Evolutionary conservation across 331 rosid species (phyloP).

Genomic region (Malus hybrid): DNA sequence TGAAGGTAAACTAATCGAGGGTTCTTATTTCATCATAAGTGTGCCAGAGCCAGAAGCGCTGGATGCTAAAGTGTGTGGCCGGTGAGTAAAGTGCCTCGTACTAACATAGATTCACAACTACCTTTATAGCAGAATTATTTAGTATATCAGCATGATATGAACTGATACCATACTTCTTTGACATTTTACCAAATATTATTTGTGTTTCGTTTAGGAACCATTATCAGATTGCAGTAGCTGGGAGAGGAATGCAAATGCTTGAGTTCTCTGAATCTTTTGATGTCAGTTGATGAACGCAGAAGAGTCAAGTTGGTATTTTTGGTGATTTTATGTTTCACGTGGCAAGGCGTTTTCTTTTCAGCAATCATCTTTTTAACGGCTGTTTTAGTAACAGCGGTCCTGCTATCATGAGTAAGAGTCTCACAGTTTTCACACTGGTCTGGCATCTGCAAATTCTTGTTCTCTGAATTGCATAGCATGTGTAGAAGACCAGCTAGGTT

Average conservation of each 20-base stretch:
- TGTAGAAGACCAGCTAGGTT: no score
- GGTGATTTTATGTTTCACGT: not conserved
- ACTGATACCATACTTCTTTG: not conserved
- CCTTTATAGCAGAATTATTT: not conserved
- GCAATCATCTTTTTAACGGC: not conserved
- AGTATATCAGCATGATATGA: not conserved
- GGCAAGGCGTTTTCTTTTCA: not conserved
- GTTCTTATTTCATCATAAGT: conserved; percentile 51
- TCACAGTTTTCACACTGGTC: not conserved
- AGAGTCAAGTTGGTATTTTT: conserved; percentile 9
- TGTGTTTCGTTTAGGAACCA: conserved; percentile 42
- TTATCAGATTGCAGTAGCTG: conserved; percentile 89
- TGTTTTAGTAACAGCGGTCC: not conserved
- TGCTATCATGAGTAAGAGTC: not conserved
- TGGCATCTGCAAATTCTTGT: not conserved
- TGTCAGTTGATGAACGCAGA: not conserved
- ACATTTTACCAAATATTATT: not conserved
- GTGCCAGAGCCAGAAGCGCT: conserved; percentile 96
- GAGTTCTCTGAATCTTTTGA: conserved; percentile 43
- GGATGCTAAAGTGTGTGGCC: conserved; percentile 68
- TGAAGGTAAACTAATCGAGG: conserved; percentile 48
- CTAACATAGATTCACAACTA: not conserved
- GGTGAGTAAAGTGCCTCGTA: conserved; percentile 30
- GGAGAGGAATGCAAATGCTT: conserved; percentile 93
- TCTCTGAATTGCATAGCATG: not conserved